Conservation (phyloP, 2,329 filamentous ascomycete species). For the Monilinia fructicola region DNA sequence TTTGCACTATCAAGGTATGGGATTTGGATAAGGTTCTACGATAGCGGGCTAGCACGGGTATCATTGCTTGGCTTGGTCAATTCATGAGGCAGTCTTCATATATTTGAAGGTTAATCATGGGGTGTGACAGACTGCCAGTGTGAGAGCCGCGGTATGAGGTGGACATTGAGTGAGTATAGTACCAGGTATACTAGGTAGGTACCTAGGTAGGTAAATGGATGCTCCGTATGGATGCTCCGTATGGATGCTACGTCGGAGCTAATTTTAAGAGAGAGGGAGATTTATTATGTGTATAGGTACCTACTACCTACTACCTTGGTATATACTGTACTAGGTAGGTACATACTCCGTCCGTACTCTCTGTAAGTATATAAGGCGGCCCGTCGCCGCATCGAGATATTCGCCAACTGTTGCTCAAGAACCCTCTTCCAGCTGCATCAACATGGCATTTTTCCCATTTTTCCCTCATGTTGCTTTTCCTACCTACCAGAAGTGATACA, state of each 20-base stretch:
- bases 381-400: background rate
- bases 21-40: background rate
- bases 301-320: too few relatives aligned
- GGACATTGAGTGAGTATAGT: too few relatives aligned
- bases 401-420: constrained; percentile 8
- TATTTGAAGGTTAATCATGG: background rate
- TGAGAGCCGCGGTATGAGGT: too few relatives aligned
- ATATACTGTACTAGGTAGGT: too few relatives aligned
- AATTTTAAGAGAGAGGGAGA: too few relatives aligned
- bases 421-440: background rate
- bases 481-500: background rate
- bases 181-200: too few relatives aligned
- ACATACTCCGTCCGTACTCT: too few relatives aligned
- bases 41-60: background rate
- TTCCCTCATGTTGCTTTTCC: background rate
- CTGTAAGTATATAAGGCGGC: background rate
- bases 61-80: constrained; percentile 1
- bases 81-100: background rate
- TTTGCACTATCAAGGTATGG: background rate
- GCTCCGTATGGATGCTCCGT: too few relatives aligned
- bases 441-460: background rate
- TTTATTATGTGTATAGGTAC: too few relatives aligned
- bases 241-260: too few relatives aligned
- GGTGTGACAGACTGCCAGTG: too few relatives aligned
- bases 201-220: too few relatives aligned